Evolutionary conservation across 768 basidiomycete genomes (phyloP).

Genomic region (Dioszegia aurantiaca): DNA sequence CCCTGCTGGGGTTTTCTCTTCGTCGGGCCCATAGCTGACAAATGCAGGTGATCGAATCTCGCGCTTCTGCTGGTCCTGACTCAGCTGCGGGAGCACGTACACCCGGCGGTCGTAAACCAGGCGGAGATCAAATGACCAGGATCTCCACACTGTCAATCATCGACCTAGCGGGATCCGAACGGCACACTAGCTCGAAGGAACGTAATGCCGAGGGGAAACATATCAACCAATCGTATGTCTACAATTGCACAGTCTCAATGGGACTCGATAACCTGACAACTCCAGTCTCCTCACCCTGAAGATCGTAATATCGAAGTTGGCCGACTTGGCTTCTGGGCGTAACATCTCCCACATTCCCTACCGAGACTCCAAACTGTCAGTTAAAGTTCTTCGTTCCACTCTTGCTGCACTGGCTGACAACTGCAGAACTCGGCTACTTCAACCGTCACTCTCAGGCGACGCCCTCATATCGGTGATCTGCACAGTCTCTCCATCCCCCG

Average conservation of each 20-base stretch:
- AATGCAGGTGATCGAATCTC: conserved; percentile 66
- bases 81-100: conserved; percentile 40
- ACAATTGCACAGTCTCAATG: background rate
- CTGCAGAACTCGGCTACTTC: conserved; percentile 71
- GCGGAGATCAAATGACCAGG: conserved; percentile 45
- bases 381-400: background rate
- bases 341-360: conserved; percentile 81
- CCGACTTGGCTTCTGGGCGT: conserved; percentile 66
- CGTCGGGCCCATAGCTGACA: background rate
- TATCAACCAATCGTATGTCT: conserved; percentile 66
- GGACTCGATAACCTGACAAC: conserved; percentile 2
- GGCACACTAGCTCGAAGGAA: conserved; percentile 91
- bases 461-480: conserved; percentile 95
- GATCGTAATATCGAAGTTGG: conserved; percentile 84
- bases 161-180: conserved; percentile 91
- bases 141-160: conserved; percentile 50
- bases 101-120: conserved; percentile 34
- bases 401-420: conserved; percentile 4
- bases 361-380: conserved; percentile 81
- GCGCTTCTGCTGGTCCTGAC: conserved; percentile 59
- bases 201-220: conserved; percentile 93
- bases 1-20: background rate
- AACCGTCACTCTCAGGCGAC: conserved; percentile 91
- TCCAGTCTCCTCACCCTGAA: conserved; percentile 82
- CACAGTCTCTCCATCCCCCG: conserved; percentile 81